A percentile compares a stretch with the other conserved stretches of the same genome.
These are phyloP conservation scores for Solanum paucissectum DNA, from an alignment of 257 asterid species.

Conservation along the genomic window DNA sequence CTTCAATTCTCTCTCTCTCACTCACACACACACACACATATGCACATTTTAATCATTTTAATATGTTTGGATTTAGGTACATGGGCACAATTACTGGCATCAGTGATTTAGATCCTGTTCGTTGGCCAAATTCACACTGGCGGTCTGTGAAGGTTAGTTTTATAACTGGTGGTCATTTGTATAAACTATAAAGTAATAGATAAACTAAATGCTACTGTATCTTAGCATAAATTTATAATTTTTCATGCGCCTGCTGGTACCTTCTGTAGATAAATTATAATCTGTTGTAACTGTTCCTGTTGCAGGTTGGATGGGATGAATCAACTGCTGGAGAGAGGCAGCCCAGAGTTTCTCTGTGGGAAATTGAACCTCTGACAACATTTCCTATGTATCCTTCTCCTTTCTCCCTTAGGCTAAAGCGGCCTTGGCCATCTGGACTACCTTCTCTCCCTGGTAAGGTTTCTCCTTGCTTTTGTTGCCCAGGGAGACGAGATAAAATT, in stretches of 20 bases:
- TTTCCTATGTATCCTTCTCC: conserved; percentile 94
- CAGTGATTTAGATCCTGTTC: conserved; percentile 75
- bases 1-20: background rate
- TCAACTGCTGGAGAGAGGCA: conserved; percentile 97
- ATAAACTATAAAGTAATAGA: background rate
- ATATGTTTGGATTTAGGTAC: conserved; percentile 38
- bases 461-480: background rate
- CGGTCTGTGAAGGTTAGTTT: conserved; percentile 74
- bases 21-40: background rate
- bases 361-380: conserved; percentile 77
- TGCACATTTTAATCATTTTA: background rate
- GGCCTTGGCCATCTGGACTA: conserved; percentile 85
- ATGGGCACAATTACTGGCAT: conserved; percentile 91
- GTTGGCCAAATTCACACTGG: conserved; percentile 96
- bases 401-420: conserved; percentile 73
- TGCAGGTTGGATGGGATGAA: conserved; percentile 97
- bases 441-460: conserved; percentile 62
- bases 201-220: background rate
- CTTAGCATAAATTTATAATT: background rate
- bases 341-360: conserved; percentile 93
- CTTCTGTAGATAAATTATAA: background rate
- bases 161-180: background rate
- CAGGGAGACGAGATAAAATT: background rate
- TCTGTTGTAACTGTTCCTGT: background rate
- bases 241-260: background rate